These are phyloP conservation scores for Mucor circinelloides DNA, from an alignment of 371 early-diverging fungal genomes.

Conservation along the genomic window DNA sequence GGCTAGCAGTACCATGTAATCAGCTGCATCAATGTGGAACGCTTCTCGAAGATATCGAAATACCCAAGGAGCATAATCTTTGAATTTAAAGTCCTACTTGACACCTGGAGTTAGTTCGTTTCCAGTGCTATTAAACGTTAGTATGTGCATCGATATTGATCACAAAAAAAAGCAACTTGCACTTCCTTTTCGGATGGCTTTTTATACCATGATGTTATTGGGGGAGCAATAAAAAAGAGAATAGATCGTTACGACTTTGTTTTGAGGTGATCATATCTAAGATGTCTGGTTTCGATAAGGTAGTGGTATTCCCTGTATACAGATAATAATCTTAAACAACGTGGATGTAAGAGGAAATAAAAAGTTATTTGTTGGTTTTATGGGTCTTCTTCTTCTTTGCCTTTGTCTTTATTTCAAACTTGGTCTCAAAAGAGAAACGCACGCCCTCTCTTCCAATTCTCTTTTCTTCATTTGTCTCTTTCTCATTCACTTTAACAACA, in stretches of 20 bases:
- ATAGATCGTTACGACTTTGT: constrained; percentile 7
- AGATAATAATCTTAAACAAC: constrained; percentile 6
- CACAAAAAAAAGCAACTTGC: neutral
- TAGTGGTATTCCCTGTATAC: constrained; percentile 2
- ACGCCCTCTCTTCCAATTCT: too few species aligned
- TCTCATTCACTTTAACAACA: constrained; percentile 16
- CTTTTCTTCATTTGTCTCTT: constrained; percentile 12
- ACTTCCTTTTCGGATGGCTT: neutral
- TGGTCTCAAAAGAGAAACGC: too few species aligned
- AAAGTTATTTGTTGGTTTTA: constrained; percentile 11
- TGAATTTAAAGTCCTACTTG: constrained; percentile 97
- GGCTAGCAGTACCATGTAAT: constrained; percentile 73
- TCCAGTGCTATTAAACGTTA: constrained; percentile 61
- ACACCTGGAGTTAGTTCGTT: constrained; percentile 91
- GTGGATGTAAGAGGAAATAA: constrained; percentile 19
- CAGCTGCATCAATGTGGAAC: constrained; percentile 87
- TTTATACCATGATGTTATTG: neutral
- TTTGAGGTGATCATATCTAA: constrained; percentile 6
- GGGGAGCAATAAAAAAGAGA: constrained; percentile 7
- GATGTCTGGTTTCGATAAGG: constrained; percentile 7
- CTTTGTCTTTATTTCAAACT: constrained; percentile 15
- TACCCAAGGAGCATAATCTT: constrained; percentile 97
- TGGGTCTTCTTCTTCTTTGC: constrained; percentile 10
- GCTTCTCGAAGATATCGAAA: constrained; percentile 85
- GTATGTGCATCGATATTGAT: neutral